Conservation (phyloP, 768 basidiomycete genomes). For the Agaricus subrufescens region DNA sequence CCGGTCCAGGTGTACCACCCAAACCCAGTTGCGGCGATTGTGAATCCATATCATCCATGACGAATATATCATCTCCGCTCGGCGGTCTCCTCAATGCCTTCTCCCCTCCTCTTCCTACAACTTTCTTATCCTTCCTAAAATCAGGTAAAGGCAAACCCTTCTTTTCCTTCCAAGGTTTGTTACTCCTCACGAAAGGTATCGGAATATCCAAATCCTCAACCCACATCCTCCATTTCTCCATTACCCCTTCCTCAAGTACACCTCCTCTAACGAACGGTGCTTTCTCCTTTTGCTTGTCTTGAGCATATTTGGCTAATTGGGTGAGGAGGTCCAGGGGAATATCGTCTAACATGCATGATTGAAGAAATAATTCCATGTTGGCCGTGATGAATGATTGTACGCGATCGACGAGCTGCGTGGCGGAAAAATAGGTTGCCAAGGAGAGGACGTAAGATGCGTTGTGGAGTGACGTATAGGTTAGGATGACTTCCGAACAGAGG, state of each 20-base stretch:
- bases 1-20: slow-evolving; percentile 18
- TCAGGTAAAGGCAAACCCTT: slow-evolving; percentile 13
- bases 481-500: slow-evolving; percentile 74
- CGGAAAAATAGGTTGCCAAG: slow-evolving; percentile 79
- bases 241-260: slow-evolving; percentile 43
- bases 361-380: slow-evolving; percentile 86
- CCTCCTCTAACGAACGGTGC: slow-evolving; percentile 62
- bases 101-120: not conserved
- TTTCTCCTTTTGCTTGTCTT: slow-evolving; percentile 56
- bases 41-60: slow-evolving; percentile 76
- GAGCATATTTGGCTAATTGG: slow-evolving; percentile 58
- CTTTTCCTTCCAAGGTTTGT: slow-evolving; percentile 10
- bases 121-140: not conserved
- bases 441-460: slow-evolving; percentile 79
- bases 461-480: slow-evolving; percentile 59
- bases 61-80: slow-evolving; percentile 68
- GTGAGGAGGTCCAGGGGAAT: slow-evolving; percentile 61
- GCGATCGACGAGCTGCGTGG: slow-evolving; percentile 57
- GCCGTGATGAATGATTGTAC: slow-evolving; percentile 76
- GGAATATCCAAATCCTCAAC: slow-evolving; percentile 67
- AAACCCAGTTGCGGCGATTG: slow-evolving; percentile 12
- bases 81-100: slow-evolving; percentile 17
- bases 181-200: slow-evolving; percentile 37
- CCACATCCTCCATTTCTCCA: slow-evolving; percentile 69
- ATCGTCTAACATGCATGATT: slow-evolving; percentile 74